Percentiles rank a stretch among this genome's conserved stretches.
These are phyloP conservation scores for Prunus davidiana DNA, from an alignment of 306 rosid species.

Conservation along the genomic window DNA sequence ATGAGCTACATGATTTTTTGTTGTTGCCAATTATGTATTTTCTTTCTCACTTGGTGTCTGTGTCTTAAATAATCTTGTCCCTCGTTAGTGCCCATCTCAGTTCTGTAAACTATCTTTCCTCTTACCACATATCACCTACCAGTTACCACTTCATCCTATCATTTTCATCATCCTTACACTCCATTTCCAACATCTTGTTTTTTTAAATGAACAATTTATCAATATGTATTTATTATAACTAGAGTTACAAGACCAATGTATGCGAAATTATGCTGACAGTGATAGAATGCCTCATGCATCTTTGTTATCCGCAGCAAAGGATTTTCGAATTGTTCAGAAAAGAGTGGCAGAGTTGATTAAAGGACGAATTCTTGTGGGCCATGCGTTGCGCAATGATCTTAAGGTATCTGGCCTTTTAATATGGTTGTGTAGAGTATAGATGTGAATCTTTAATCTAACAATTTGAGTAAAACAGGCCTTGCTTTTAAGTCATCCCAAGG, in stretches of 20 bases:
- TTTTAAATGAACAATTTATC: too few species aligned
- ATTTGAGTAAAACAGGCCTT: slow-evolving; percentile 53
- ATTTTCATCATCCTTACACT: neutral
- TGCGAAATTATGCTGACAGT: neutral
- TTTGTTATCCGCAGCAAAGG: slow-evolving; percentile 56
- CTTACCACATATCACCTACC: neutral
- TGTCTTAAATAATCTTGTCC: neutral
- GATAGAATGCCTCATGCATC: slow-evolving; percentile 6
- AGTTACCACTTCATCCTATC: neutral
- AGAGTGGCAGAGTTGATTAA: slow-evolving; percentile 77
- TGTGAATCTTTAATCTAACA: slow-evolving; percentile 1
- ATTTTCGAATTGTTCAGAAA: slow-evolving; percentile 69
- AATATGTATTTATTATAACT: neutral
- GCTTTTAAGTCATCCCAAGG: slow-evolving; percentile 86
- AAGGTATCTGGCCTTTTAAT: slow-evolving; percentile 48
- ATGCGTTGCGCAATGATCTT: slow-evolving; percentile 86
- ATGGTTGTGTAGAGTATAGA: neutral
- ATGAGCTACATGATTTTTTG: neutral
- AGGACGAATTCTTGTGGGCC: slow-evolving; percentile 88
- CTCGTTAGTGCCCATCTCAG: neutral
- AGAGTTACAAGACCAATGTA: neutral
- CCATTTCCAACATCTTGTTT: neutral
- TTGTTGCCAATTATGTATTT: neutral
- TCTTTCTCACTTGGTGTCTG: neutral
- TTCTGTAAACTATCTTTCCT: neutral